Evolutionary conservation across 1,139 yeast genomes (phyloP), one percentile per base, ranked within the genome.

Genomic region (Hemisphaericaspora xylofermentans): DNA sequence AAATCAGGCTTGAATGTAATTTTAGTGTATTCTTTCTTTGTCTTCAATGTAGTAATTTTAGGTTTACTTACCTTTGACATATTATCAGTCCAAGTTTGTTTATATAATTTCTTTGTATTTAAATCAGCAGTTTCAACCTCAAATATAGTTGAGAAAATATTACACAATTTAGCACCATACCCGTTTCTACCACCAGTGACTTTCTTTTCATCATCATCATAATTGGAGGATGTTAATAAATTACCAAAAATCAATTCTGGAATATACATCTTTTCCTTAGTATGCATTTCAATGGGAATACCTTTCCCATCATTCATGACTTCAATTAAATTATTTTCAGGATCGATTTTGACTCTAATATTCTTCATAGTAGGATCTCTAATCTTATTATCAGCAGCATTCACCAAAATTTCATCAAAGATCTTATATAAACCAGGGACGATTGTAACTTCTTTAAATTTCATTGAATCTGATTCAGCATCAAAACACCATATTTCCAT

Each of bases 111-210:
- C 35, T 77, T 82, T 9, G 74, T 70, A 37, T 64, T 69, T 45
- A 80, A 76, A 60, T 93, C 97, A 8, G 96, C 95, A 5, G 99
- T 94, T 60, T 91, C 97, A 31, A 94, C 76, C 14, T 73, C 77
- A 58, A 94, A 94, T 56, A 87, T 86, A 2, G 91, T 86, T 17
- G 97, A 89, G 59, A 88, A 88, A 53, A 94, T 87, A 66, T 94
- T 86, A 88, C 62, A 94, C 44, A 72, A 71, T 61, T 94, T 94
- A 37, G 99, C 98, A 64, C 99, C 99, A 60, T 81, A 94, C 50
- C 98, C 98, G 60, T 94, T 94, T 72, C 99, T 81, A 64, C 99
- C 99, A 70, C 98, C 99, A 2, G 96, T 88, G 21, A 94, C 98
- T 62, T 94, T 94, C 66, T 87, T 88, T 57, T 93, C 86, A 50